Percentiles rank a stretch among this genome's conserved stretches.
Evolutionary conservation across 257 asterid genomes (phyloP).

Genomic region (Solanum chilense): DNA sequence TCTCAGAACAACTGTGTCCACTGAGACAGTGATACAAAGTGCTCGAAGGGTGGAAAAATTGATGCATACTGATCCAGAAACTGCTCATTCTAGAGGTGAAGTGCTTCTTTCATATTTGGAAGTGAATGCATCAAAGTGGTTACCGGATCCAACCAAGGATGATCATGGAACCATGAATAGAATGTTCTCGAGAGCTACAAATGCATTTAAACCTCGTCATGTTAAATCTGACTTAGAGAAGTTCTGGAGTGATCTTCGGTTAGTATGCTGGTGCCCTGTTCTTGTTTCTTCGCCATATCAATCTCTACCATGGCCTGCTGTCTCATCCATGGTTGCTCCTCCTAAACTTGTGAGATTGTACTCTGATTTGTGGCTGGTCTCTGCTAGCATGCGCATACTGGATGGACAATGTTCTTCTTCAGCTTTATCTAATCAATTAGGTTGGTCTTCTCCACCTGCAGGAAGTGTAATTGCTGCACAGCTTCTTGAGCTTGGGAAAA

Average conservation of each 20-base stretch:
- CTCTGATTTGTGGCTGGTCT: slow-evolving; percentile 87
- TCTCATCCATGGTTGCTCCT: slow-evolving; percentile 82
- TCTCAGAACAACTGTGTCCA: slow-evolving; percentile 70
- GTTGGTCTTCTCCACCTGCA: slow-evolving; percentile 91
- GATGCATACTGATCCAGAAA: slow-evolving; percentile 49
- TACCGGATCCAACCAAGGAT: slow-evolving; percentile 41
- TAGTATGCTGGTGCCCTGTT: slow-evolving; percentile 96
- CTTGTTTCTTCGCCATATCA: slow-evolving; percentile 59
- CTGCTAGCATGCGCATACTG: slow-evolving; percentile 95
- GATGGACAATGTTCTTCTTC: slow-evolving; percentile 95
- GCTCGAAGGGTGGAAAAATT: slow-evolving; percentile 71
- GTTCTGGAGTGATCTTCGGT: slow-evolving; percentile 87
- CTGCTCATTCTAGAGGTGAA: slow-evolving; percentile 66
- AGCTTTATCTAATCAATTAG: slow-evolving; percentile 65
- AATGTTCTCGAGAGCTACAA: slow-evolving; percentile 63
- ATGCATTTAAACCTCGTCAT: slow-evolving; percentile 55
- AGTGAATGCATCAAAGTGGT: slow-evolving; percentile 81
- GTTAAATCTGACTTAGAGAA: slow-evolving; percentile 61
- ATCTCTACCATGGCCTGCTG: slow-evolving; percentile 86
- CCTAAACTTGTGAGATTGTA: slow-evolving; percentile 81
- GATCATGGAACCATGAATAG: slow-evolving; percentile 48
- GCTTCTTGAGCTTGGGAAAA: slow-evolving; percentile 95
- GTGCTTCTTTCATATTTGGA: slow-evolving; percentile 86
- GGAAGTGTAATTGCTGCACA: slow-evolving; percentile 96
- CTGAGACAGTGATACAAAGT: slow-evolving; percentile 71